Percentiles rank a stretch among this genome's conserved stretches.
Evolutionary conservation across 352 stramenopile species (phyloP).

Genomic region (Globisporangium echinulatum): DNA sequence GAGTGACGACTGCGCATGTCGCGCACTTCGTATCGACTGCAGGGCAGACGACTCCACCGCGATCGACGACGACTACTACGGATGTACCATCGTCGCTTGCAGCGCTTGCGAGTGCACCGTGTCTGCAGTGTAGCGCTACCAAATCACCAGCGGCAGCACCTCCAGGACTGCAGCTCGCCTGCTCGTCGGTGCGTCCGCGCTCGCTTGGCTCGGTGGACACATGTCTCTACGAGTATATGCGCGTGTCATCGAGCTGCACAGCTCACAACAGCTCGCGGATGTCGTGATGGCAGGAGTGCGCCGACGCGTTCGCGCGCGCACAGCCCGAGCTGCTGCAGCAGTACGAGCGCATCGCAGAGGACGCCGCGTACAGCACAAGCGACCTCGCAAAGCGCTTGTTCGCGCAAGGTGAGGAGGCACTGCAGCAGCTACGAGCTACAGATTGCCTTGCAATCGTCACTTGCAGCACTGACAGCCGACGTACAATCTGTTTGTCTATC

Average conservation of each 20-base stretch:
- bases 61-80: background rate
- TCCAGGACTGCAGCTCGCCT: constrained; percentile 36
- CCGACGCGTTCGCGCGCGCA: constrained; percentile 17
- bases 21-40: background rate
- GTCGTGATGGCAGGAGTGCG: constrained; percentile 20
- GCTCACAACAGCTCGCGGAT: background rate
- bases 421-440: background rate
- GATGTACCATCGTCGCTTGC: constrained; percentile 7
- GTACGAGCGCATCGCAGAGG: constrained; percentile 37
- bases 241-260: background rate
- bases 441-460: too few species aligned
- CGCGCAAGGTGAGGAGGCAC: constrained; percentile 23
- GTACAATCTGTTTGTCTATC: background rate
- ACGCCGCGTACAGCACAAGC: constrained; percentile 29
- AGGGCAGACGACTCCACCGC: background rate
- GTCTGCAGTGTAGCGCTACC: constrained; percentile 32
- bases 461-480: too few species aligned
- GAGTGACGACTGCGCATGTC: background rate
- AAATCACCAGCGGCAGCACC: constrained; percentile 1
- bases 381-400: constrained; percentile 36
- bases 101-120: constrained; percentile 32
- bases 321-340: constrained; percentile 22
- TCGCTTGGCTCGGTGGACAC: background rate
- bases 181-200: constrained; percentile 21
- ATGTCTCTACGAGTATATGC: background rate